phyloP scores from a whole-genome alignment of 495 filamentous ascomycete species.

The Penicillium goetzii region DNA sequence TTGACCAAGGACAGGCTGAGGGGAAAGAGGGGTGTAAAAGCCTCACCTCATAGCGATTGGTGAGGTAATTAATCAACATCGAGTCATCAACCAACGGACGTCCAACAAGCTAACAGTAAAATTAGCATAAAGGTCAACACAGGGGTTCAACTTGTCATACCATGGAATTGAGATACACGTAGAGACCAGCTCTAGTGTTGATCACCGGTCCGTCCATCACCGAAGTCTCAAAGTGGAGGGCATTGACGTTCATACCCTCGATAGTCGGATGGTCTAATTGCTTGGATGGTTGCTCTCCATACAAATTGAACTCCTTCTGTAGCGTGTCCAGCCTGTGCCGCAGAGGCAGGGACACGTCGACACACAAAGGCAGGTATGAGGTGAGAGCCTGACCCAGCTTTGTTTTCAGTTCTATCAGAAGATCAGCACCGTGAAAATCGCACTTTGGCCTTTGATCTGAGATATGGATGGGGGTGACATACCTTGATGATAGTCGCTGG shows the following conservation, averaged over 20 bases:
- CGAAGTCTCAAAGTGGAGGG: conserved; percentile 54
- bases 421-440: conserved; percentile 9
- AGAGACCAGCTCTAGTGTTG: conserved; percentile 86
- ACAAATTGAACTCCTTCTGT: conserved; percentile 52
- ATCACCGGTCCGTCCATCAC: conserved; percentile 68
- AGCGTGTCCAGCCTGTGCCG: conserved; percentile 47
- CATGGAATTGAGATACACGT: conserved; percentile 86
- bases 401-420: conserved; percentile 38
- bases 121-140: conserved; percentile 35
- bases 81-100: conserved; percentile 83
- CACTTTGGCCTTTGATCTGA: neutral
- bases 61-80: conserved; percentile 75
- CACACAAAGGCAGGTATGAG: conserved; percentile 48
- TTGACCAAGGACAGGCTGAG: neutral
- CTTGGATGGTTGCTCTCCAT: conserved; percentile 42
- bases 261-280: conserved; percentile 43
- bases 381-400: conserved; percentile 48
- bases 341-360: conserved; percentile 45
- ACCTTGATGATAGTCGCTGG: conserved; percentile 43
- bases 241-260: conserved; percentile 48
- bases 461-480: conserved; percentile 1
- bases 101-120: conserved; percentile 66
- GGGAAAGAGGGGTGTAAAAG: conserved; percentile 12
- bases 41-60: conserved; percentile 76
- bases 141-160: conserved; percentile 49